These are phyloP conservation scores for Phellopilus nigrolimitatus DNA, from an alignment of 1,284 basidiomycete genomes.

Conservation along the genomic window DNA sequence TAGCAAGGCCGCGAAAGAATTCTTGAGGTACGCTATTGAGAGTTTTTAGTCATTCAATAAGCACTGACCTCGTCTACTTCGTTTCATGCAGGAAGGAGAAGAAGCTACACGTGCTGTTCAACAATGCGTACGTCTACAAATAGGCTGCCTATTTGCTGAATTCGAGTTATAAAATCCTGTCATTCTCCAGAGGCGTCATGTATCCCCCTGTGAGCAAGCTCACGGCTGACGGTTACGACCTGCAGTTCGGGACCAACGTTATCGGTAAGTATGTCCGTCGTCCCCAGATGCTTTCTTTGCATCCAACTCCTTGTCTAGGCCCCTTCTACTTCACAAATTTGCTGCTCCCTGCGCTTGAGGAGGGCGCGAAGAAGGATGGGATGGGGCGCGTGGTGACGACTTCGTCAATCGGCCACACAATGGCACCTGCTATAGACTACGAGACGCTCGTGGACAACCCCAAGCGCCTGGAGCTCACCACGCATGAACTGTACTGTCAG, in stretches of 20 bases:
- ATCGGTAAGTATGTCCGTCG: constrained; percentile 26
- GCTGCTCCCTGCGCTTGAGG: constrained; percentile 39
- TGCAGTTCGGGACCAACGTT: constrained; percentile 49
- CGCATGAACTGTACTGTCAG: constrained; percentile 37
- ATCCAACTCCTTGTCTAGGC: constrained; percentile 23
- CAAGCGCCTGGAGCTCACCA: constrained; percentile 26
- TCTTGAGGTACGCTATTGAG: constrained; percentile 26
- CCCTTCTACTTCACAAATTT: constrained; percentile 36
- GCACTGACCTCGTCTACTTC: neutral
- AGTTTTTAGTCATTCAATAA: constrained; percentile 9
- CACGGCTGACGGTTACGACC: constrained; percentile 44
- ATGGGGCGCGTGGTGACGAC: constrained; percentile 40
- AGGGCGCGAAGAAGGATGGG: constrained; percentile 28
- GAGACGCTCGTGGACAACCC: constrained; percentile 29
- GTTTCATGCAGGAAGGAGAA: constrained; percentile 22
- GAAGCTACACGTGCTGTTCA: constrained; percentile 24
- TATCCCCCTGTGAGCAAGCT: constrained; percentile 30
- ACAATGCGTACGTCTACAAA: constrained; percentile 23
- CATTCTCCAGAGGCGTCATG: constrained; percentile 42
- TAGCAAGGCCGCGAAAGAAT: constrained; percentile 34
- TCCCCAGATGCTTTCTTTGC: neutral
- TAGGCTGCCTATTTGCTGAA: neutral
- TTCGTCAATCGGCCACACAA: constrained; percentile 33
- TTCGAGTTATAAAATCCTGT: too few species aligned
- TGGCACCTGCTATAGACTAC: too few species aligned